These are phyloP conservation scores for Schizosaccharomyces versatilis DNA, from an alignment of 1,139 yeast genomes.

Conservation along the genomic window DNA sequence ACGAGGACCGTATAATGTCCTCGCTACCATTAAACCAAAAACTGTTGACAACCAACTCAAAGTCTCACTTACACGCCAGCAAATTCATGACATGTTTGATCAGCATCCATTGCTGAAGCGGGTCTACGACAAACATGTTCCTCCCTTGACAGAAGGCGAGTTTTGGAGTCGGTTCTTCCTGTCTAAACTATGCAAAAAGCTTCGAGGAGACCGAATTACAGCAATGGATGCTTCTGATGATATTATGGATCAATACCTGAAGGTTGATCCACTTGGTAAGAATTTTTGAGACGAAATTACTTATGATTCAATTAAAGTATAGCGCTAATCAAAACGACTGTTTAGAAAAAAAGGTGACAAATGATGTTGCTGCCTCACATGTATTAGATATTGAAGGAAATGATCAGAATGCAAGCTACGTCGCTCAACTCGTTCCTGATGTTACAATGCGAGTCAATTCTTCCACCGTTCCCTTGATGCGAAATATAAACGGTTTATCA, in stretches of 20 bases:
- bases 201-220: conserved; percentile 71
- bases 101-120: conserved; percentile 83
- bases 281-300: too few species aligned
- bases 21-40: conserved; percentile 80
- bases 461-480: conserved; percentile 50
- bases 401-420: conserved; percentile 53
- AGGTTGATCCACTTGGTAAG: conserved; percentile 8
- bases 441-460: conserved; percentile 53
- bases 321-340: conserved; percentile 9
- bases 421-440: conserved; percentile 62
- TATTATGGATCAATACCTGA: conserved; percentile 51
- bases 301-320: conserved; percentile 5
- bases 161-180: conserved; percentile 95
- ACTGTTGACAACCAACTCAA: conserved; percentile 42
- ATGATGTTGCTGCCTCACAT: conserved; percentile 18
- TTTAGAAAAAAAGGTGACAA: conserved; percentile 9
- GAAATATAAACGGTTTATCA: conserved; percentile 74
- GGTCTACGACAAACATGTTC: conserved; percentile 80
- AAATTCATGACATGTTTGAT: conserved; percentile 69
- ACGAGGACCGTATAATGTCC: conserved; percentile 79
- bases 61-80: conserved; percentile 76
- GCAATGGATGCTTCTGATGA: conserved; percentile 63
- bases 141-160: conserved; percentile 68
- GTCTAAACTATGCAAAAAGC: conserved; percentile 62
- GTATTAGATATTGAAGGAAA: conserved; percentile 57